Base-by-base conservation (phyloP, 192 early-diverging fungal genomes). In the Gigaspora rosea region DNA sequence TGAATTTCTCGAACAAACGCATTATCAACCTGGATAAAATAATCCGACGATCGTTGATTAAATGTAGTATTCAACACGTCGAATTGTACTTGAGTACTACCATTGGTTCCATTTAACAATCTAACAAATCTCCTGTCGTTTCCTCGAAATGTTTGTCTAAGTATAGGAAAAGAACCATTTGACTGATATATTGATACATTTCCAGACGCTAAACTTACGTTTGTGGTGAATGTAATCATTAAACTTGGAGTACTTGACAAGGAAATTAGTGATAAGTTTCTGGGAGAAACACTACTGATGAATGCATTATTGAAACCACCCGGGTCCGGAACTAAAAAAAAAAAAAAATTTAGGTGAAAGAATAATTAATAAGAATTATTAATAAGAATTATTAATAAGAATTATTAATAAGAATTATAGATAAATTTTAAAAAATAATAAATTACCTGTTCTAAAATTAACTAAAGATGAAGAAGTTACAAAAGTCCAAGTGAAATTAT, bases 1-100 rank as follows among this genome's bases (percentile, higher is more conserved):
- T n/a, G 27, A 4, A 33, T 11, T 33, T 50, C 48, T 71, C 27
- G 32, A 11, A 71, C 69, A 22, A 71, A 71, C 10, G 32, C 49
- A 56, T 71, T 71, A 35, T 71, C 69, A 7, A 56, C 18, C 12
- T 22, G 50, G 33, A 52, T 22, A 71, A 46, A 71, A 71, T 71
- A 71, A 12, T 0, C 5, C 27, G 27, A n/a, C 50, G 20, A 48
- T 35, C n/a, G 49, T 11, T 20, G 47, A 54, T 71, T 71, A 52
- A 71, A 71, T 13, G 69, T 71, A 32, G 18, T 51, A 1, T 52
- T 18, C 16, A 71, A 9, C 8, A 71, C 69, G 1, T 8, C 10
- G 4, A 71, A 8, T 27, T n/a, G 16, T 51, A 71, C 50, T 1
- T 48, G 32, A 3, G 2, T 35, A 33, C 20, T 56, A 18, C 15